Evolutionary conservation across 225 moss, liverwort and hornwort species (phyloP).

Genomic region (Takakia lepidozioides): DNA sequence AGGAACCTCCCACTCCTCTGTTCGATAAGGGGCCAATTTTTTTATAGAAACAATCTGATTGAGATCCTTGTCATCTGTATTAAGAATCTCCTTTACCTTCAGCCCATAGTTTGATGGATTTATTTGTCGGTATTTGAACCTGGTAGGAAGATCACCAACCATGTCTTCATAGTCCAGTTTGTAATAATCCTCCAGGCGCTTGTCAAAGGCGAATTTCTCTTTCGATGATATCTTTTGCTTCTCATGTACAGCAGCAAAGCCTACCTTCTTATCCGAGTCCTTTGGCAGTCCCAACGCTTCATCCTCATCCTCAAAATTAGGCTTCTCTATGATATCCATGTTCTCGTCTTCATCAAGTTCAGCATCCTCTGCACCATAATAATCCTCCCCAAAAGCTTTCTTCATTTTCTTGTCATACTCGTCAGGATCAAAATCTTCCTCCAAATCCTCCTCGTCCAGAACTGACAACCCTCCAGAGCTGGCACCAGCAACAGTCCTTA

Average conservation of each 20-base stretch:
- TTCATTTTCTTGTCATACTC: constrained; percentile 93
- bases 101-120: constrained; percentile 71
- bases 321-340: constrained; percentile 43
- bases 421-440: constrained; percentile 84
- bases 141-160: constrained; percentile 76
- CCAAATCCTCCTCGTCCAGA: constrained; percentile 59
- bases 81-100: constrained; percentile 62
- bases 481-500: constrained; percentile 65
- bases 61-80: constrained; percentile 70
- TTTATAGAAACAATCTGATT: constrained; percentile 92
- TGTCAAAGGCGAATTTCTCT: constrained; percentile 81
- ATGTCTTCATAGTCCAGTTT: constrained; percentile 95
- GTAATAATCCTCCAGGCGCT: constrained; percentile 86
- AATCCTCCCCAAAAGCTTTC: constrained; percentile 80
- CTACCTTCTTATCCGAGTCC: constrained; percentile 26
- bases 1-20: constrained; percentile 77
- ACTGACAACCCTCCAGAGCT: constrained; percentile 13
- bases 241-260: constrained; percentile 63
- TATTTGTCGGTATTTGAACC: constrained; percentile 74
- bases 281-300: constrained; percentile 34
- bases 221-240: constrained; percentile 73
- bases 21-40: constrained; percentile 78
- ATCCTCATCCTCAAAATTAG: constrained; percentile 67
- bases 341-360: constrained; percentile 52
- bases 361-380: constrained; percentile 74